These are phyloP conservation scores for Exophiala sp. DNA, from an alignment of 2,329 filamentous ascomycete species.

Conservation along the genomic window DNA sequence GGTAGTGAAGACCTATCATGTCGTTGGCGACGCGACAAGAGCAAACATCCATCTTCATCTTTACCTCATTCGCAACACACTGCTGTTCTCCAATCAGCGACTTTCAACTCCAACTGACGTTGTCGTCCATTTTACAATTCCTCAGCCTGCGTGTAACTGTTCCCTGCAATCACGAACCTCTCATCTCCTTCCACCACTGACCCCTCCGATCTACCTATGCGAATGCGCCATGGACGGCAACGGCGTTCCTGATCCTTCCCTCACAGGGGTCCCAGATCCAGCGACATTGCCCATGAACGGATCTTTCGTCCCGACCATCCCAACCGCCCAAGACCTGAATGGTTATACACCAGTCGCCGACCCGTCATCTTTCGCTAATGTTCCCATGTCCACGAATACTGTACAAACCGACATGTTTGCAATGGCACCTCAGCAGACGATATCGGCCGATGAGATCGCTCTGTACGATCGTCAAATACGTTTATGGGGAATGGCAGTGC, in stretches of 20 bases:
- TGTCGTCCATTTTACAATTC: neutral
- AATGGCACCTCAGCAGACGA: constrained; percentile 15
- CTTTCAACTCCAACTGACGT: neutral
- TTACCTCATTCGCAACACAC: neutral
- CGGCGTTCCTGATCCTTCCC: constrained; percentile 4
- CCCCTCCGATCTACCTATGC: neutral
- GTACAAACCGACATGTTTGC: constrained; percentile 14
- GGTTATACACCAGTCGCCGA: constrained; percentile 8
- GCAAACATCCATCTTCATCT: neutral
- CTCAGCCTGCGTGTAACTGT: too few species aligned
- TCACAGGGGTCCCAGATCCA: constrained; percentile 1
- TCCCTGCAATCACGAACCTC: too few species aligned
- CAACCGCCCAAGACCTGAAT: constrained; percentile 8
- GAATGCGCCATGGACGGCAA: constrained; percentile 12
- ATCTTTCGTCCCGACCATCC: constrained; percentile 5
- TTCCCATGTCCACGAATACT: constrained; percentile 13
- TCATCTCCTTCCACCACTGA: neutral
- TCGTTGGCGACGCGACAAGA: neutral
- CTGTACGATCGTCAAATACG: constrained; percentile 97
- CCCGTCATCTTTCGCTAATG: constrained; percentile 5
- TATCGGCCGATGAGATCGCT: constrained; percentile 79
- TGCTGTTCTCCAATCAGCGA: neutral
- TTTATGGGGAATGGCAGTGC: constrained; percentile 93
- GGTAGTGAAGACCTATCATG: neutral
- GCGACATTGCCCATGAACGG: neutral